Evolutionary conservation across 2,329 filamentous ascomycete species (phyloP), one percentile per base, ranked within the genome.

Genomic region (Aspergillus sp.): DNA sequence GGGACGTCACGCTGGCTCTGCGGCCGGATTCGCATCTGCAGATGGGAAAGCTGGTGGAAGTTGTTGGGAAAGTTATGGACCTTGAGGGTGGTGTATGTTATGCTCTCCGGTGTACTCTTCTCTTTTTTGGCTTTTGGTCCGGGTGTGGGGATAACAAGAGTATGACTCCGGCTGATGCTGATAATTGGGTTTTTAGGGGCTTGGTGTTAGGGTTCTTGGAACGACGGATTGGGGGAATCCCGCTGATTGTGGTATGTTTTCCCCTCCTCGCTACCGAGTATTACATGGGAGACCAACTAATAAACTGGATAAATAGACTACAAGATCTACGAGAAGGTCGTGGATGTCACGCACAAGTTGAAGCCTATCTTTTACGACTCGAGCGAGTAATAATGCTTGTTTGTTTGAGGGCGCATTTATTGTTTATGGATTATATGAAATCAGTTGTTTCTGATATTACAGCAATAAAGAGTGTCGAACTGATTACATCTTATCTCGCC

Each of bases 341-440:
- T 95, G 10, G 86, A 96, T 48, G 83, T 82, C 33, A 93, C 88
- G 32, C 90, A 96, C 69, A 79, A 82, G 43, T 81, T 88, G 63
- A 86, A 85, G 61, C 74, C 81, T 51, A 84, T 97, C 44, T 96
- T 96, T 64, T 89, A 86, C 61, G 78, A 80, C 46, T 48, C 48
- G 39, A 48, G 45, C 34, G 49, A 55, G 34, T 47, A 29, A 38
- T 39, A 19, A 4, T 7, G 34, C 8, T 36, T 19, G 34, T 36
- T 19, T 36, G 8, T 19, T 19, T 19, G 19, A 19, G 19, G 19
- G 19, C 19, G 19, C 19, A 19, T 19, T 2, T 19, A 19, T 19
- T 19, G 5, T 5, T 36, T 36, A 19, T 19, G n/a, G 19, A 19
- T 19, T 19, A 19, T 19, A 19, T 19, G 19, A 2, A 19, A 19